These are phyloP conservation scores for Kuraishia capsulata DNA, from an alignment of 805 yeast genomes.

Conservation along the genomic window DNA sequence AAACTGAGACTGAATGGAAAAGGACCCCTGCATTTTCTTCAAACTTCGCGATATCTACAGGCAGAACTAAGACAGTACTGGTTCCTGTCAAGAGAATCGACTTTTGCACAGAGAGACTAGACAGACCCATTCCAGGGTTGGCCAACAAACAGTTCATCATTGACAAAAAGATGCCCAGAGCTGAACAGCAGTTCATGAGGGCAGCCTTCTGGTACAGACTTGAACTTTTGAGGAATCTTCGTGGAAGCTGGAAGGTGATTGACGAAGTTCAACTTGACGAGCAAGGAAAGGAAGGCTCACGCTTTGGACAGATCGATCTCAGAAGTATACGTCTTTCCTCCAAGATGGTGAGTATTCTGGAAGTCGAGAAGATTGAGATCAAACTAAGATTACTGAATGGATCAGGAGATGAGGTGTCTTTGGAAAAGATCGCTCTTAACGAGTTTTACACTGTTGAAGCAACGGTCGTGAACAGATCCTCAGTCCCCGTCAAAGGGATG, in stretches of 20 bases:
- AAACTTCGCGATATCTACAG: slow-evolving; percentile 1
- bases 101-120: slow-evolving; percentile 30
- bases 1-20: neutral
- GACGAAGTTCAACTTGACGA: slow-evolving; percentile 3
- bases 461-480: slow-evolving; percentile 38
- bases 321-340: slow-evolving; percentile 56
- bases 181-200: slow-evolving; percentile 46
- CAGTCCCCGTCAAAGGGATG: slow-evolving; percentile 37
- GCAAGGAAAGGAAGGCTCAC: slow-evolving; percentile 15
- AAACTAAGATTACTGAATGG: slow-evolving; percentile 20
- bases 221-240: slow-evolving; percentile 44
- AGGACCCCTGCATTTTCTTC: slow-evolving; percentile 3
- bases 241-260: slow-evolving; percentile 55
- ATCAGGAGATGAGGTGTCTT: slow-evolving; percentile 8
- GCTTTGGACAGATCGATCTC: slow-evolving; percentile 55
- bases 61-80: slow-evolving; percentile 37
- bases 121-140: slow-evolving; percentile 58
- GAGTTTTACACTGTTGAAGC: slow-evolving; percentile 43
- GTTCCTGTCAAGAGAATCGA: slow-evolving; percentile 59
- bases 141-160: slow-evolving; percentile 62
- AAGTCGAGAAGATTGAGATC: slow-evolving; percentile 37
- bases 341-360: slow-evolving; percentile 48
- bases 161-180: slow-evolving; percentile 41
- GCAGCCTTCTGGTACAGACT: slow-evolving; percentile 79
- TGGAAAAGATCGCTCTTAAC: slow-evolving; percentile 29